Base-by-base conservation (phyloP, 108 stramenopile genomes). In the Discostella stelligeroides region DNA sequence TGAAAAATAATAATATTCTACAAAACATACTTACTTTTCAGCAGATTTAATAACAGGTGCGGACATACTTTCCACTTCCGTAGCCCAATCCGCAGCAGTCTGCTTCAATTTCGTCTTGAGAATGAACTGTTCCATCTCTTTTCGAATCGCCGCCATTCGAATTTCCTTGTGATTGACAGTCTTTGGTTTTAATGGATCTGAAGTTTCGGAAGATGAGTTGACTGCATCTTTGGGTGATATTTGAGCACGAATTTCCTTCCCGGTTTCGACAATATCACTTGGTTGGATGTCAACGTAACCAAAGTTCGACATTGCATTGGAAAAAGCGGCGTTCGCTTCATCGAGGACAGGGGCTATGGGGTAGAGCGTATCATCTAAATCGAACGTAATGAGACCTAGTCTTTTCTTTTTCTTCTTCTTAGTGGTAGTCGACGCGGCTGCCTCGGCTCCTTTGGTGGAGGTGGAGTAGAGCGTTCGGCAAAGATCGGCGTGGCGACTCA, bases 31-130 rank as follows among this genome's bases (percentile, higher is more conserved):
- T 78, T 75, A 89, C 86, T 87, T 90, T 65, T 85, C 80, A 2
- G 89, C 89, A 42, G 81, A 79, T 48, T 86, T 74, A 42, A 77
- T 80, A 37, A 94, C 90, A 47, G 88, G 80, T 28, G 79, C 53
- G 39, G 84, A 74, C 37, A 94, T 64, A 66, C 79, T 69, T 4
- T 74, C 79, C 0, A 90, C 89, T 21, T 80, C 84, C n/a, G 93
- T 94, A 18, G 90, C 93, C 93, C 93, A 95, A 73, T 92, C 90
- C 65, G 81, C 79, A 0, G 93, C 93, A 23, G 81, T 81, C 54
- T 84, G 82, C 56, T 87, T 63, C 73, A 95, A 79, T 56, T 91
- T 95, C 21, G 82, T 83, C 30, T 83, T 58, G 29, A 90, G 69
- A 48, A 86, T 88, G 46, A 90, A 82, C 11, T 70, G 53, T 65